Base-by-base conservation (phyloP, 768 basidiomycete genomes). In the Kwoniella bestiolae region DNA sequence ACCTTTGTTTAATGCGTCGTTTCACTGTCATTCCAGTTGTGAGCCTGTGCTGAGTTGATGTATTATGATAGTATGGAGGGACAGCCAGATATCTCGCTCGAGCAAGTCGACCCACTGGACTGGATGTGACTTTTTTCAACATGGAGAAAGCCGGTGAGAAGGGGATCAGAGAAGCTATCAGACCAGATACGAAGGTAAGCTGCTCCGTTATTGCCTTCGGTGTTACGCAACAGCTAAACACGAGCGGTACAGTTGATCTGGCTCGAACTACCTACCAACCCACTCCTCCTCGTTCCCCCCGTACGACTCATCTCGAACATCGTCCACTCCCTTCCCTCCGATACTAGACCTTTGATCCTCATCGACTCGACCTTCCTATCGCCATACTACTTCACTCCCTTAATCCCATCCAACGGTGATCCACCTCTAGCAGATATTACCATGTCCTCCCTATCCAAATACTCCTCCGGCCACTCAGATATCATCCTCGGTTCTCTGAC, bases 311-410 rank as follows among this genome's bases (percentile, higher is more conserved):
- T 98, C 69, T 85, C 87, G 26, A 76, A 84, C 11, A 82, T 95
- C 55, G 88, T 88, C 2, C 86, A 84, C 60, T 83, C 86, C 0
- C 88, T 90, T 56, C 76, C 79, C 0, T 68, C 55, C 11, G 53
- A 58, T 8, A 68, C 75, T 11, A 69, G 76, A 18, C 94, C 94
- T 0, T 83, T 93, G 29, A 86, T 99, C 14, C 86, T 94, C 51
- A 90, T 97, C 49, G 94, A 97, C 84, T 93, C 91, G 83, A 96
- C 94, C 25, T 96, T 95, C 86, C 85, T 93, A 44, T 94, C 92
- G 0, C 92, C 95, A 0, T 97, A 88, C 83, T 97, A 90, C 83
- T 86, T 88, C 41, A 92, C 91, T 0, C 94, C 94, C 0, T 87
- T 97, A 34, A 85, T 90, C 61, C 21, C 52, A 18, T n/a, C 44